Base-by-base conservation (phyloP, 208 protist species). In the Trypanosoma platydactyli region DNA sequence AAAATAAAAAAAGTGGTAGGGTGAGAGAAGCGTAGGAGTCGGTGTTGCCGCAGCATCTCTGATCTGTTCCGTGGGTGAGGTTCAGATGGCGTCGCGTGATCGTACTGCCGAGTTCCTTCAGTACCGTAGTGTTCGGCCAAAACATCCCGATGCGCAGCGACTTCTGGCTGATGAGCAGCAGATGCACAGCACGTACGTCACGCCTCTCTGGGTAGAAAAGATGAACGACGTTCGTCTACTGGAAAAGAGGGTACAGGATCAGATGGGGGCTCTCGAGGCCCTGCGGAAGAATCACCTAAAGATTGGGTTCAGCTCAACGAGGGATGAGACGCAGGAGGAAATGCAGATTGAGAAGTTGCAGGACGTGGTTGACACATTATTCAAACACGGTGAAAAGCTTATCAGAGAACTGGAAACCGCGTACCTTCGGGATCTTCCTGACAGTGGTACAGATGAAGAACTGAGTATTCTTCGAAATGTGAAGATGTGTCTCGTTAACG, bases 401-500 rank as follows among this genome's bases (percentile, higher is more conserved):
- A 80, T 96, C 42, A 85, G 85, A 49, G 82, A 94, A 16, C 55
- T 96, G 6, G 86, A 96, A 20, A 38, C 38, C 13, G 79, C 77
- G 35, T 96, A 92, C 75, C 77, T 80, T 22, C 64, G 76, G 5
- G 88, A 94, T 38, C 73, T 96, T 1, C 84, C 83, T 4, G 91
- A 96, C 61, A 81, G 78, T 16, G 91, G 91, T 42, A 94, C 91
- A 0, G 86, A 96, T 57, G 82, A 83, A 16, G 88, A 96, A 68
- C 66, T 96, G 33, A 90, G 80, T 64, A 96, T 96, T 63, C 73
- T 96, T 46, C 86, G 88, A 52, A 96, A 96, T 68, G 88, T 96
- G 16, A 94, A 92, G 73, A 96, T 96, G 91, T 96, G 91, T 62
- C 81, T 96, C 18, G 81, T 94, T 24, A 94, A 94, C 61, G 91